A percentile compares a stretch with the other conserved stretches of the same genome.
phyloP scores from a whole-genome alignment of 1,284 basidiomycete genomes.

The Papiliotrema fonsecae region DNA sequence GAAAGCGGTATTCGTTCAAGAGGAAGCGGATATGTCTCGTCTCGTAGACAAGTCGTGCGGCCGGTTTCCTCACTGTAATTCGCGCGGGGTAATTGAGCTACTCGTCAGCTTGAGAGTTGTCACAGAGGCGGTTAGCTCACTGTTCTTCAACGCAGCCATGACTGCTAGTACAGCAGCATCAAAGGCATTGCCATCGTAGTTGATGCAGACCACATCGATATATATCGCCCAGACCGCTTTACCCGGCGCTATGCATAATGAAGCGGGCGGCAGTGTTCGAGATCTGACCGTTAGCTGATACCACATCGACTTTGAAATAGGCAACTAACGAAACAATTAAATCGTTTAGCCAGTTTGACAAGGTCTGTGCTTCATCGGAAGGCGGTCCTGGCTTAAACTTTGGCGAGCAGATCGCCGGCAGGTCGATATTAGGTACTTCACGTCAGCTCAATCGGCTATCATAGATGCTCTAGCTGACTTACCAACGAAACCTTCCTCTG shows the following conservation, averaged over 20 bases:
- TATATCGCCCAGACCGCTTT: conserved; percentile 88
- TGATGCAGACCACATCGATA: conserved; percentile 89
- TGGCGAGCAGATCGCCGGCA: conserved; percentile 86
- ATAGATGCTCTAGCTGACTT: conserved; percentile 19
- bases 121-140: conserved; percentile 52
- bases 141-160: conserved; percentile 76
- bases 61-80: conserved; percentile 65
- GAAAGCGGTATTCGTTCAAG: conserved; percentile 55
- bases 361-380: conserved; percentile 79
- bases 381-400: conserved; percentile 93
- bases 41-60: conserved; percentile 63
- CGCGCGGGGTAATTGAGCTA: conserved; percentile 71
- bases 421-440: conserved; percentile 79
- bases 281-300: conserved; percentile 53
- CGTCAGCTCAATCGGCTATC: neutral
- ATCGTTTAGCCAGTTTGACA: conserved; percentile 76
- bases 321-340: conserved; percentile 60
- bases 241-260: conserved; percentile 72
- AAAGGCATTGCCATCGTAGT: conserved; percentile 92
- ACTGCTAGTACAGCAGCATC: conserved; percentile 86
- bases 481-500: conserved; percentile 78
- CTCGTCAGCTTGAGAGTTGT: neutral
- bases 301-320: neutral
- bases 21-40: conserved; percentile 50
- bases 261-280: conserved; percentile 59